Evolutionary conservation across 306 rosid species (phyloP).

Genomic region (Malus sieversii): DNA sequence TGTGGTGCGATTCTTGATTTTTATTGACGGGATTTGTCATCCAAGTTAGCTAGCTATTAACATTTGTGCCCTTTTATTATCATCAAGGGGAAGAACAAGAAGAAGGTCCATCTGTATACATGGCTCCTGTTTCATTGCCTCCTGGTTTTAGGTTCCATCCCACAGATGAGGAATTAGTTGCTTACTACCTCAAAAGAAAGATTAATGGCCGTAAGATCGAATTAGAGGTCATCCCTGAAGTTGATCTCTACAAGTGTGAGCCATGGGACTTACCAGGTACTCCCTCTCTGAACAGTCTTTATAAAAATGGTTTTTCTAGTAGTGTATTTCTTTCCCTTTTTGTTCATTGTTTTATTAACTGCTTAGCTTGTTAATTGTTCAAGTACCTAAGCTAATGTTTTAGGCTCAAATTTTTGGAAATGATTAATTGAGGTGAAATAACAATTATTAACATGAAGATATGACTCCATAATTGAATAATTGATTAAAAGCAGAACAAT

Average conservation of each 20-base stretch:
- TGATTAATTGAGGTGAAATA: too few relatives aligned
- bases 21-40: background rate
- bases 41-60: background rate
- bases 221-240: constrained; percentile 88
- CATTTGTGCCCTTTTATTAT: background rate
- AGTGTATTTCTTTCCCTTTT: background rate
- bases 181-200: constrained; percentile 85
- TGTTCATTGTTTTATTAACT: background rate
- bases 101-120: constrained; percentile 25
- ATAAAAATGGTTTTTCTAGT: background rate
- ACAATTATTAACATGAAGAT: too few relatives aligned
- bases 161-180: constrained; percentile 87
- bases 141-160: constrained; percentile 96
- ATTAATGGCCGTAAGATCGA: constrained; percentile 77
- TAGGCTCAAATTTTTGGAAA: too few relatives aligned
- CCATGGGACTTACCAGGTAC: constrained; percentile 98
- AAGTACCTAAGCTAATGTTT: too few relatives aligned
- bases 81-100: constrained; percentile 10
- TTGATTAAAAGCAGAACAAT: too few relatives aligned
- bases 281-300: background rate
- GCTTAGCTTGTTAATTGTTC: background rate
- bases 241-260: constrained; percentile 94
- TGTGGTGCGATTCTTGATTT: background rate
- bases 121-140: constrained; percentile 89
- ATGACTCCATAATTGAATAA: too few relatives aligned